phyloP scores from a whole-genome alignment of 345 rosid species.

The Euphorbia tirucalli region DNA sequence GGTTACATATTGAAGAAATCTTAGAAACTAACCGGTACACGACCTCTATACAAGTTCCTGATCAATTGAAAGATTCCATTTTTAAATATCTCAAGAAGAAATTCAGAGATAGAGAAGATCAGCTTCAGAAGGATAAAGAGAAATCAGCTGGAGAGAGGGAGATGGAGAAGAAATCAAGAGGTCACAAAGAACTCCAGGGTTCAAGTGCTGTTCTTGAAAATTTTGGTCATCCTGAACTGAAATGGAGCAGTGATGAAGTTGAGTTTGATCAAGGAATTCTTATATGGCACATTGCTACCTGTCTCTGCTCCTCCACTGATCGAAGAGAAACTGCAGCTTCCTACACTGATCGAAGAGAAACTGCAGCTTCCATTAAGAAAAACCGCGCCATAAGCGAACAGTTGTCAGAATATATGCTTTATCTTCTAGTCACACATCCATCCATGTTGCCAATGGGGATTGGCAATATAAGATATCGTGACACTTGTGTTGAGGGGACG shows the following conservation, averaged over 20 bases:
- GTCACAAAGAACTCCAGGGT: too few species aligned
- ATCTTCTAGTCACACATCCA: slow-evolving; percentile 21
- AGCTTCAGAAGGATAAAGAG: not conserved
- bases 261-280: slow-evolving; percentile 29
- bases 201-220: not conserved
- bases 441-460: slow-evolving; percentile 30
- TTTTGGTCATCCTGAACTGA: not conserved
- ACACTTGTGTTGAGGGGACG: slow-evolving; percentile 19
- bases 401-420: slow-evolving; percentile 24
- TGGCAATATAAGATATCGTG: slow-evolving; percentile 29
- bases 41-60: not conserved
- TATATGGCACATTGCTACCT: slow-evolving; percentile 36
- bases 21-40: not conserved
- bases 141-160: too few species aligned
- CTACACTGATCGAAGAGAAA: too few species aligned
- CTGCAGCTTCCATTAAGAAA: too few species aligned
- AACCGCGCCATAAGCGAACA: slow-evolving; percentile 1
- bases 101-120: too few species aligned
- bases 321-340: too few species aligned
- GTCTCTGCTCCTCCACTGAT: slow-evolving; percentile 14
- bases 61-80: not conserved
- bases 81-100: not conserved
- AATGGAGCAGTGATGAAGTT: slow-evolving; percentile 15
- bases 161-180: too few species aligned
- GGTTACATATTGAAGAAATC: not conserved